These are phyloP conservation scores for Syncephalastrum sp. DNA, from an alignment of 371 early-diverging fungal species.

Conservation along the genomic window DNA sequence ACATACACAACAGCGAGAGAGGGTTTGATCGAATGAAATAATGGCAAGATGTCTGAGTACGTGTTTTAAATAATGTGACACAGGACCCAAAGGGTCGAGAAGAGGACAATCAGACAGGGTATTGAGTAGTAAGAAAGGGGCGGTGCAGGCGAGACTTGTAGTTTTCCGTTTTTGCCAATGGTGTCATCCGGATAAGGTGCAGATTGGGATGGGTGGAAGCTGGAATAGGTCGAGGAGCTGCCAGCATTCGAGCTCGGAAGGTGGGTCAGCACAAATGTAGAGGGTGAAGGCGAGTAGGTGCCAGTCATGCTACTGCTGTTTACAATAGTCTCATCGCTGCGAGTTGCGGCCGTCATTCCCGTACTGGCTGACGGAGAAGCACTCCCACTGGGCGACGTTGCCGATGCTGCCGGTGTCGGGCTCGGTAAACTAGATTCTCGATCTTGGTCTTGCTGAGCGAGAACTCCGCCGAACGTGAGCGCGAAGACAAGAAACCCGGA, in stretches of 20 bases:
- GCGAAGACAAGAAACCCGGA: slow-evolving; percentile 1
- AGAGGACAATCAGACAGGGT: too few relatives aligned
- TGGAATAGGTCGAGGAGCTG: slow-evolving; percentile 26
- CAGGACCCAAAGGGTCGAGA: too few relatives aligned
- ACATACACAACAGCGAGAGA: too few relatives aligned
- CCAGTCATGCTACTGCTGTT: slow-evolving; percentile 3
- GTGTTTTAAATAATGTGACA: too few relatives aligned
- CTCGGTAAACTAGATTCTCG: slow-evolving; percentile 5
- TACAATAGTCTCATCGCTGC: not conserved
- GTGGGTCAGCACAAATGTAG: slow-evolving; percentile 35
- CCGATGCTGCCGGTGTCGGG: not conserved
- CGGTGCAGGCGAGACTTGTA: slow-evolving; percentile 29
- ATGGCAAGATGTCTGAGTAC: too few relatives aligned
- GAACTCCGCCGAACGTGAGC: not conserved
- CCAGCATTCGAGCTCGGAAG: slow-evolving; percentile 22
- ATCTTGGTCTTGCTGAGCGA: slow-evolving; percentile 12
- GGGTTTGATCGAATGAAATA: too few relatives aligned
- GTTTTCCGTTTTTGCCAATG: slow-evolving; percentile 39
- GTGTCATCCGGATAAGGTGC: slow-evolving; percentile 49
- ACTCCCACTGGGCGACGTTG: too few relatives aligned
- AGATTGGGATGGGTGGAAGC: slow-evolving; percentile 32
- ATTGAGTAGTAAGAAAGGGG: too few relatives aligned
- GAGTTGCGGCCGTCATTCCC: slow-evolving; percentile 5
- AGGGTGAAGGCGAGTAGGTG: slow-evolving; percentile 23
- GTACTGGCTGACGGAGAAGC: slow-evolving; percentile 2